Evolutionary conservation across 169 alveolate species (phyloP), one percentile per base, ranked within the genome.

Genomic region (Plasmodium coatneyi): DNA sequence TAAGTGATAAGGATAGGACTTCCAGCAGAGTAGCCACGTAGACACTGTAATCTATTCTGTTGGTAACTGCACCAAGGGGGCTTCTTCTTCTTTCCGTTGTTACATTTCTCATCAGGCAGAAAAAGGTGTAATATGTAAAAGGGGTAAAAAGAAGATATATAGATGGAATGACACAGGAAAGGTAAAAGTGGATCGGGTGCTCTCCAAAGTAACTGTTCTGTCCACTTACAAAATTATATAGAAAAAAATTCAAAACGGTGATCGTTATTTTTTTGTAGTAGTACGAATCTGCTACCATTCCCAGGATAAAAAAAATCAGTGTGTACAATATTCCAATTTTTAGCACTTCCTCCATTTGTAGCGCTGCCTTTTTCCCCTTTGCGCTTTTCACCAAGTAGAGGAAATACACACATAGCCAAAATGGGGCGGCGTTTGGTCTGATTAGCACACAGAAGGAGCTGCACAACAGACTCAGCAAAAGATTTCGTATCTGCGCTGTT

Each of bases 391-490:
- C 28, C 56, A 90, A 19, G 70, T 87, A 84, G 41, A 84, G 83
- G 16, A 92, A 28, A 82, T 95, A 95, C 43, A 95, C 66, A 19
- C 81, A 19, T 25, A 92, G 1, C 96, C 96, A 95, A 84, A 94
- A 95, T 54, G 82, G 49, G 70, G 78, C 80, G 9, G 95, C 92
- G 43, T 56, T 92, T 5, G 93, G 94, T 34, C 95, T 92, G 19
- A 95, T 82, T 32, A 95, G 43, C n/a, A 92, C 94, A 83, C 95
- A 92, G 32, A 95, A 12, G 25, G 95, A 83, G 39, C 96, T 92
- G 56, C 80, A 79, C 5, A 91, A 43, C 39, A 95, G 71, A 43
- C 95, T 92, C 9, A 60, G 34, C n/a, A 93, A 19, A 25, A 93
- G 87, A 71, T 93, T 82, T 52, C 43, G 28, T 39, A 76, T 60